Conservation (phyloP, 2,329 filamentous ascomycete genomes). For the Monilinia polystroma region DNA sequence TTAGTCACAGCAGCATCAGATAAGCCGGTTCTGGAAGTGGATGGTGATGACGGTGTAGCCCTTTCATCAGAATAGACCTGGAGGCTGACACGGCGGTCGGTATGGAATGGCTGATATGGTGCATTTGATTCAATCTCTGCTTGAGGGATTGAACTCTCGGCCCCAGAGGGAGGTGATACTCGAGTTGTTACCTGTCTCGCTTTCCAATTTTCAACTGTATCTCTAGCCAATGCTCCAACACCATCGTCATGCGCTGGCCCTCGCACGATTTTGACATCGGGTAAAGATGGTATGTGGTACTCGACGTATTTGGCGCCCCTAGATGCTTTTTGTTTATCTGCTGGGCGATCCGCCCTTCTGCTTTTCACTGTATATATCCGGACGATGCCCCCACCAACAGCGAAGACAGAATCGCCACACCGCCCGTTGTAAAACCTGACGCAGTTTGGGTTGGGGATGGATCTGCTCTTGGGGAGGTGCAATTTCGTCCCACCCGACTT, state of each 20-base stretch:
- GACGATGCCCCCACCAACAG: slow-evolving; percentile 64
- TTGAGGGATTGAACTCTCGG: slow-evolving; percentile 64
- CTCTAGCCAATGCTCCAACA: slow-evolving; percentile 36
- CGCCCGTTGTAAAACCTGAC: slow-evolving; percentile 65
- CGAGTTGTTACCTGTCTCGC: slow-evolving; percentile 40
- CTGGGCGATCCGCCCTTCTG: slow-evolving; percentile 52
- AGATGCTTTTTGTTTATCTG: slow-evolving; percentile 56
- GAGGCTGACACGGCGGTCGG: slow-evolving; percentile 79
- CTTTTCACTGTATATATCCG: slow-evolving; percentile 54
- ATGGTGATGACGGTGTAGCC: slow-evolving; percentile 28
- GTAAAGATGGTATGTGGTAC: slow-evolving; percentile 62
- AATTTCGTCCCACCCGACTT: slow-evolving; percentile 75
- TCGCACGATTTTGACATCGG: slow-evolving; percentile 58
- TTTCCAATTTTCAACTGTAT: slow-evolving; percentile 40
- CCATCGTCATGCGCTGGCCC: slow-evolving; percentile 49
- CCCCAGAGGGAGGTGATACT: slow-evolving; percentile 44
- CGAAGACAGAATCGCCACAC: slow-evolving; percentile 61
- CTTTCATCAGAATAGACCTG: slow-evolving; percentile 55
- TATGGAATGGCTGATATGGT: slow-evolving; percentile 94
- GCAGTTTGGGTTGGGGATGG: slow-evolving; percentile 56
- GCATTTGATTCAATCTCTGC: slow-evolving; percentile 95
- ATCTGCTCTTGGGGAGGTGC: slow-evolving; percentile 58
- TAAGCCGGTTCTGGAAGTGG: slow-evolving; percentile 35
- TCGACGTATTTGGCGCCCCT: slow-evolving; percentile 47
- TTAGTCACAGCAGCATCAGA: slow-evolving; percentile 28